These are phyloP conservation scores for Dictyostelium brefeldianum DNA, from an alignment of 78 protist genomes.

Conservation along the genomic window DNA sequence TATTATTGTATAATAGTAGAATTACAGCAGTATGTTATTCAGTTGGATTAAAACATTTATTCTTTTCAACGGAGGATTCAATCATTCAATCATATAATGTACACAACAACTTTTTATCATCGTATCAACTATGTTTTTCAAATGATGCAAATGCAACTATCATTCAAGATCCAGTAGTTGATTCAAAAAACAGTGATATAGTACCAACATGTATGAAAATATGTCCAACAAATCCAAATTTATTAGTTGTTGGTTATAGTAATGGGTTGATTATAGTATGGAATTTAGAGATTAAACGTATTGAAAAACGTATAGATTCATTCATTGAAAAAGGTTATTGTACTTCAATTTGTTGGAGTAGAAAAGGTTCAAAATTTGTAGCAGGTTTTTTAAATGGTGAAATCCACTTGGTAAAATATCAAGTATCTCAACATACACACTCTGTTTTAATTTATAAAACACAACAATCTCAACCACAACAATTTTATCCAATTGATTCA, in stretches of 20 bases:
- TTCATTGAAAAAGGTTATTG: slow-evolving; percentile 12
- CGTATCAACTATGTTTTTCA: slow-evolving; percentile 7
- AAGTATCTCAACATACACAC: background rate
- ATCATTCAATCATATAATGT: slow-evolving; percentile 40
- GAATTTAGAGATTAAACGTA: slow-evolving; percentile 11
- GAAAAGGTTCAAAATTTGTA: slow-evolving; percentile 55
- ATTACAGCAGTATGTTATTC: slow-evolving; percentile 30
- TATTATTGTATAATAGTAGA: slow-evolving; percentile 34
- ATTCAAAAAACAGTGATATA: background rate
- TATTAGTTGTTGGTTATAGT: slow-evolving; percentile 42
- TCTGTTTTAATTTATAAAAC: background rate
- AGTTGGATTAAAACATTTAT: slow-evolving; percentile 16
- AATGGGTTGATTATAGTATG: slow-evolving; percentile 37
- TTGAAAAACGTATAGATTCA: slow-evolving; percentile 16
- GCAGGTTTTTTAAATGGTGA: slow-evolving; percentile 54
- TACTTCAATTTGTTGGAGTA: slow-evolving; percentile 39
- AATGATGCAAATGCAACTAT: background rate
- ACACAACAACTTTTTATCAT: slow-evolving; percentile 25
- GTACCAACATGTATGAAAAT: slow-evolving; percentile 43
- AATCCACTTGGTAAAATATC: slow-evolving; percentile 14
- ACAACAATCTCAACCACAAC: background rate
- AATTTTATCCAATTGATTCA: slow-evolving; percentile 28
- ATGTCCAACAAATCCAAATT: slow-evolving; percentile 23
- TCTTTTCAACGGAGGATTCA: slow-evolving; percentile 38
- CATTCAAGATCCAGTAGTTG: background rate